Evolutionary conservation across 2,329 filamentous ascomycete species (phyloP).

Genomic region (Orbilia oligospora): DNA sequence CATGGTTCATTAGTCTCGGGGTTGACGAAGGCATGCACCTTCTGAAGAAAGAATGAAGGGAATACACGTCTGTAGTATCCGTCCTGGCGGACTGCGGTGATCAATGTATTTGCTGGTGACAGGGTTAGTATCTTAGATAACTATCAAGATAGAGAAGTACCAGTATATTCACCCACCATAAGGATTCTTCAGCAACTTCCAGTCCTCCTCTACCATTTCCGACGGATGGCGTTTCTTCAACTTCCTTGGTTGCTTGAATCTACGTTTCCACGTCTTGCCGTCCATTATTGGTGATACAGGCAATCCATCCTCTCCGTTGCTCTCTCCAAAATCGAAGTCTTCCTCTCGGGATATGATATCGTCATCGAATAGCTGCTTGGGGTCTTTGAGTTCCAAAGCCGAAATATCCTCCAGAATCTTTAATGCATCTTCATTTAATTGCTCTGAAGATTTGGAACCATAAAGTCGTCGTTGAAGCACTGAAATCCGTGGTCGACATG

Average conservation of each 20-base stretch:
- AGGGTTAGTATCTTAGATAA: background rate
- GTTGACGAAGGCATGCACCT: slow-evolving; percentile 60
- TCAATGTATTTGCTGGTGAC: slow-evolving; percentile 61
- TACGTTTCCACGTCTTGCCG: slow-evolving; percentile 38
- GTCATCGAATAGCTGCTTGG: slow-evolving; percentile 40
- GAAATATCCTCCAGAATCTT: slow-evolving; percentile 34
- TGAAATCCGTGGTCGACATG: slow-evolving; percentile 28
- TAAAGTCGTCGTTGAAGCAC: slow-evolving; percentile 21
- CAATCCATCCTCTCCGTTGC: slow-evolving; percentile 9
- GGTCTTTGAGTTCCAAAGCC: slow-evolving; percentile 26
- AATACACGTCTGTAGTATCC: slow-evolving; percentile 60
- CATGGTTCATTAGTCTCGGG: slow-evolving; percentile 62
- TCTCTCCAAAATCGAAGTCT: slow-evolving; percentile 7
- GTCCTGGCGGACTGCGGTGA: slow-evolving; percentile 60
- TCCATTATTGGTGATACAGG: slow-evolving; percentile 53
- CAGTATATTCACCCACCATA: slow-evolving; percentile 42
- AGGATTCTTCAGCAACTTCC: slow-evolving; percentile 59
- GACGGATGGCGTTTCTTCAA: slow-evolving; percentile 33
- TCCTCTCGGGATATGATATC: slow-evolving; percentile 15
- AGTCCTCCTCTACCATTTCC: slow-evolving; percentile 52
- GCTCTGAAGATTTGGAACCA: slow-evolving; percentile 19
- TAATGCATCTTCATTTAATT: slow-evolving; percentile 30
- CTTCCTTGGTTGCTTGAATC: slow-evolving; percentile 42
- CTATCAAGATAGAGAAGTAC: background rate
- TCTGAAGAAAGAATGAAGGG: slow-evolving; percentile 61